Evolutionary conservation across 1,284 basidiomycete species (phyloP), one percentile per base, ranked within the genome.

Genomic region (Farysia itapuensis): DNA sequence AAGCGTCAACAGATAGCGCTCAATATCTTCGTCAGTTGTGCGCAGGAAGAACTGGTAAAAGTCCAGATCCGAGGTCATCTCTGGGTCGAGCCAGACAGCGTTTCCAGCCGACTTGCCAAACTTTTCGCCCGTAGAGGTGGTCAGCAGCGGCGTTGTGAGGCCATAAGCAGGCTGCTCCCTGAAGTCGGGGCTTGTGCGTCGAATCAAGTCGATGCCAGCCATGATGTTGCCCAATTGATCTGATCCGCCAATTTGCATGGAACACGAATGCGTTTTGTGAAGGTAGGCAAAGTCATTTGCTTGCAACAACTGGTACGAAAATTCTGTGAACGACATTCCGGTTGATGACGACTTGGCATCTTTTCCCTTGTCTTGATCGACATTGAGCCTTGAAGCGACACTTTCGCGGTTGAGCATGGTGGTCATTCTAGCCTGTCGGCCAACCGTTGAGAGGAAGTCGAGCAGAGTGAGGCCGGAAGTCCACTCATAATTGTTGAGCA

Each of bases 211-310:
- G 24, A 95, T 82, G 4, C 93, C 93, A 7, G 90, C 88, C 16
- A 91, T 80, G 57, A 98, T 96, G 75, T 98, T 98, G n/a, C 95
- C 94, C 86, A 93, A 93, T 77, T 99, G 95, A 77, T 99, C 95
- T 0, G 89, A 91, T 4, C 95, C 95, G 35, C 95, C 95, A 31
- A 98, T 79, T 78, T 99, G 95, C 33, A 97, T 82, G 2, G 85
- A 85, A 77, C 94, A 97, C 0, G 80, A 80, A 38, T 84, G 80
- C 21, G 22, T 19, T 81, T 80, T 2, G 78, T 93, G 81, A 2
- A 99, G 82, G 52, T 86, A 80, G 54, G 86, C 83, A 78, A 96
- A 99, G 78, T 99, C 95, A 78, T 91, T 89, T 2, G 91, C 95
- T 79, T 99, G 95, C 11, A 99, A 82, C 19, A 99, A 85, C 74